Percentiles rank a stretch among this genome's conserved stretches.
phyloP scores from a whole-genome alignment of 2,329 filamentous ascomycete genomes.

The Exophiala bonariae region DNA sequence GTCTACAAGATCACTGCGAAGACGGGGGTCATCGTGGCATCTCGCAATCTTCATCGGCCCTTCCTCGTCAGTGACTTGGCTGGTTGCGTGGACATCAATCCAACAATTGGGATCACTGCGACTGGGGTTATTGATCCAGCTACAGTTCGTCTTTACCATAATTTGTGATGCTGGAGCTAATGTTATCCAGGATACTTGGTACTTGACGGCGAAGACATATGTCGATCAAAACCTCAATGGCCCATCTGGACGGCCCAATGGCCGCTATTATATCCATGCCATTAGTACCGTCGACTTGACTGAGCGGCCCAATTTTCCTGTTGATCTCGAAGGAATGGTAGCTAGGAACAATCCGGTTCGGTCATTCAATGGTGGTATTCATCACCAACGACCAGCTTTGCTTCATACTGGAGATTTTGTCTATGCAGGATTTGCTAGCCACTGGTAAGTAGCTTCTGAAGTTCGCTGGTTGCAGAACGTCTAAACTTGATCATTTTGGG shows the following conservation, averaged over 20 bases:
- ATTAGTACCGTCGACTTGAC: constrained; percentile 41
- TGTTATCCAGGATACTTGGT: constrained; percentile 42
- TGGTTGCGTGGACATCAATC: constrained; percentile 51
- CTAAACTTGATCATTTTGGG: neutral
- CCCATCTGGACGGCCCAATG: constrained; percentile 35
- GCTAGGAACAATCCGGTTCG: constrained; percentile 49
- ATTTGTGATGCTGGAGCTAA: neutral
- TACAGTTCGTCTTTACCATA: constrained; percentile 30
- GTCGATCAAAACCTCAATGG: constrained; percentile 38
- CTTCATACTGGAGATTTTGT: constrained; percentile 48
- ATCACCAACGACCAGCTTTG: constrained; percentile 53
- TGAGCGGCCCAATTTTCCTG: constrained; percentile 46
- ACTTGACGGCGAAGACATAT: constrained; percentile 53
- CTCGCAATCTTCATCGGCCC: constrained; percentile 44
- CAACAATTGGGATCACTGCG: constrained; percentile 48
- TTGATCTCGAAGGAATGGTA: constrained; percentile 48
- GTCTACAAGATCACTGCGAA: constrained; percentile 41
- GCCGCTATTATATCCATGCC: constrained; percentile 42
- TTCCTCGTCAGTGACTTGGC: constrained; percentile 50
- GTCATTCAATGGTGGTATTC: constrained; percentile 55
- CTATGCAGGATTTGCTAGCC: constrained; percentile 56
- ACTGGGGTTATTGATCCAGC: constrained; percentile 54
- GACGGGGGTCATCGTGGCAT: constrained; percentile 40
- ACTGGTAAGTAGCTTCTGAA: constrained; percentile 38
- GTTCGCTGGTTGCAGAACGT: too few species aligned